Evolutionary conservation across 2,329 filamentous ascomycete genomes (phyloP), one percentile per base, ranked within the genome.

Genomic region (Pestalotiopsis sp.): DNA sequence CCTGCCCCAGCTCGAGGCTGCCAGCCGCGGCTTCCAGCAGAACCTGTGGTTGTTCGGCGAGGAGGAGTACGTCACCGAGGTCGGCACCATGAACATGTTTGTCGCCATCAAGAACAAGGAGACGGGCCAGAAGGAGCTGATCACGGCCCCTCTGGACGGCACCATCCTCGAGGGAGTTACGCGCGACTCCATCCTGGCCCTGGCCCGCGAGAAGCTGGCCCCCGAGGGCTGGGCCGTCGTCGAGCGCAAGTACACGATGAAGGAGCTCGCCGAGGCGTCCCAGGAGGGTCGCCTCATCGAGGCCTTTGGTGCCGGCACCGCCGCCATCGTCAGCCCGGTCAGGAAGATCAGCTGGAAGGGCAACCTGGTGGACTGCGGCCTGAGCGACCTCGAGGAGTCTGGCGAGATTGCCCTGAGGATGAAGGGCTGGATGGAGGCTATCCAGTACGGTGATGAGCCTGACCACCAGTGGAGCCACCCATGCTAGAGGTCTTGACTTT

Each of bases 81-180:
- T 98, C 67, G 96, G 96, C 76, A 98, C 96, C 68, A 99, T 99
- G 96, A 99, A 99, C 83, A 90, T 99, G 79, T 99, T 98, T 76
- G 91, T 92, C 39, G 94, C 92, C 56, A 82, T 98, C 74, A 90
- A 89, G 82, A 90, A 97, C 84, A 93, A 92, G 85, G 86, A 92
- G 79, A 96, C 94, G 13, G 96, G 95, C 7, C 88, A 94, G 82
- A 95, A 94, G 77, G 94, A 98, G 84, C 88, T 99, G 65, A 80
- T 98, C 75, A 99, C 96, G n/a, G 94, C 95, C 48, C 96, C 96
- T 26, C 87, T 99, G 14, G 96, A 99, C 79, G 96, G 96, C 64
- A 99, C 95, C 38, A 99, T 99, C 72, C 87, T 99, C 59, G 94
- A 97, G 81, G 96, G 96, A 75, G 94, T 99, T 6, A 98, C 94